phyloP scores from a whole-genome alignment of 2,329 filamentous ascomycete species.

The Colletotrichum orbiculare region DNA sequence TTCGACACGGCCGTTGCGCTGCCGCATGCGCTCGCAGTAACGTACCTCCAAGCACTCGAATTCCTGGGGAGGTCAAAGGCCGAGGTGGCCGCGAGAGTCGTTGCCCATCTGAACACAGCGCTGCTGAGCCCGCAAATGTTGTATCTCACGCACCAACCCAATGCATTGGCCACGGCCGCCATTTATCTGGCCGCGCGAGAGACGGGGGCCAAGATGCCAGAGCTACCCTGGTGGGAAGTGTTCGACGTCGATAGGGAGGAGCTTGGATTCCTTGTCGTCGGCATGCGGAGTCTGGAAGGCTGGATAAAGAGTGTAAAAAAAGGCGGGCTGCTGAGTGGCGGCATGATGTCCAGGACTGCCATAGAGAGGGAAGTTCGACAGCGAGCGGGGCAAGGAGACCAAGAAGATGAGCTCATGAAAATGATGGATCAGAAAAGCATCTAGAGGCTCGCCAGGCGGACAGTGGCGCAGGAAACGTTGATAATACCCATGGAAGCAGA shows the following conservation, averaged over 20 bases:
- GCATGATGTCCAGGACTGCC: constrained; percentile 67
- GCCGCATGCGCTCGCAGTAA: constrained; percentile 87
- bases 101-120: constrained; percentile 87
- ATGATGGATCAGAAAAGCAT: constrained; percentile 36
- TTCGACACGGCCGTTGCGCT: constrained; percentile 86
- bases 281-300: constrained; percentile 80
- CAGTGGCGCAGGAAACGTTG: neutral
- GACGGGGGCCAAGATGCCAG: constrained; percentile 79
- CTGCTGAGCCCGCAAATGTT: constrained; percentile 88
- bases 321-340: constrained; percentile 60
- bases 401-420: constrained; percentile 58
- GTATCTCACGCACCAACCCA: constrained; percentile 92
- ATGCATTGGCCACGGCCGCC: constrained; percentile 84
- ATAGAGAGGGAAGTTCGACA: constrained; percentile 70
- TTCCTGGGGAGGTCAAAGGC: constrained; percentile 62
- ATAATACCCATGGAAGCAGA: constrained; percentile 12
- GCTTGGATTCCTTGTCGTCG: constrained; percentile 91
- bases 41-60: constrained; percentile 91
- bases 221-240: constrained; percentile 95
- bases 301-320: constrained; percentile 70
- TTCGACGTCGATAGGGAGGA: constrained; percentile 97
- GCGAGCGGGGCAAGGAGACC: constrained; percentile 55
- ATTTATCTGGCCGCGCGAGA: constrained; percentile 92
- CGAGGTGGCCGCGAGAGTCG: constrained; percentile 70
- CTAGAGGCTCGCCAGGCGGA: neutral